Evolutionary conservation across 805 yeast genomes (phyloP), one percentile per base, ranked within the genome.

Genomic region (Metschnikowia hibisci): DNA sequence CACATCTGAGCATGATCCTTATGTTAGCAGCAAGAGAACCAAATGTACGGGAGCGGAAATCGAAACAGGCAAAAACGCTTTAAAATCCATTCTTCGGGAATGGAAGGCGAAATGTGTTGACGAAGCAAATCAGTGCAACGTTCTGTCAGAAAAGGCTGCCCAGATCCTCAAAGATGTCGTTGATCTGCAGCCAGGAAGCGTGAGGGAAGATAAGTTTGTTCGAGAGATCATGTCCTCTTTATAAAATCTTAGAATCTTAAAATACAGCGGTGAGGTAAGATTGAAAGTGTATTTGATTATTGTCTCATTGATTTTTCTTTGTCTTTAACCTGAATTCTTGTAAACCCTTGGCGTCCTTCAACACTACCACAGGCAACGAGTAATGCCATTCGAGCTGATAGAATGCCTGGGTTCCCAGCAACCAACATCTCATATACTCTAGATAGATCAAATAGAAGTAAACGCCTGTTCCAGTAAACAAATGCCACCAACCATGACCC

Each of bases 401-500:
- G 26, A 76, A 69, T 22, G 74, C 64, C 22, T 78, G 76, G n/a
- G 67, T 66, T 4, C 81, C 82, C 12, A 71, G 69, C 58, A 87
- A 74, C 63, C 82, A 80, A 26, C 84, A 67, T 52, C 91, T 74
- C 48, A 90, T 67, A 50, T 84, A 78, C 67, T 88, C 90, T 56
- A 85, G 75, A 58, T 84, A 88, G 3, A 85, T 80, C 51, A 90
- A 75, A 65, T 87, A 90, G 60, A 74, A 84, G 63, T 91, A 91
- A 9, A 91, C 93, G 2, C 97, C 96, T 15, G 81, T 68, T 0
- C 96, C 95, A 0, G 93, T 86, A 50, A 86, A 73, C 9, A 86
- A 67, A 60, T 91, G 98, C 98, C 98, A 91, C 97, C 97, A 91
- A 18, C 95, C 96, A 57, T 91, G 98, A 23, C 95, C 84, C 63